Conservation (phyloP, 2,329 filamentous ascomycete genomes). For the Huntiella abstrusa region DNA sequence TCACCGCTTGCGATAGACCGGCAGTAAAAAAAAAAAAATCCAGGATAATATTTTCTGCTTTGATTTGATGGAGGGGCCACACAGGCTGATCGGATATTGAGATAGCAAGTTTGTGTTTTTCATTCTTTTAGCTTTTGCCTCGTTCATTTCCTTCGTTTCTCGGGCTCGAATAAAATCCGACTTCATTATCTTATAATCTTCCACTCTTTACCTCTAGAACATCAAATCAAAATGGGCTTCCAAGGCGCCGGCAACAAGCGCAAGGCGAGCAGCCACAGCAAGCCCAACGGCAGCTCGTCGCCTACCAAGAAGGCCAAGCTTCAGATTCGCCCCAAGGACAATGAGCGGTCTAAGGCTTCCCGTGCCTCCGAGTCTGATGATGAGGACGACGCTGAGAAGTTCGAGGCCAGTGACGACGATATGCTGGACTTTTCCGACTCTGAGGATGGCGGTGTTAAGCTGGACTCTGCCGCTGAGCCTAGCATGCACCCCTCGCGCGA, state of each 20-base stretch:
- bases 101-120: too few relatives aligned
- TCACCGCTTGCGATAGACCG: too few relatives aligned
- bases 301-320: conserved; percentile 32
- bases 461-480: conserved; percentile 20
- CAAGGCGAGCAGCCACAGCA: conserved; percentile 29
- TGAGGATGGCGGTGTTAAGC: conserved; percentile 33
- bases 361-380: conserved; percentile 18
- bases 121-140: too few relatives aligned
- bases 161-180: too few relatives aligned
- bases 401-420: conserved; percentile 24
- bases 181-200: too few relatives aligned
- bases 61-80: too few relatives aligned
- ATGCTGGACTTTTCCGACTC: conserved; percentile 28
- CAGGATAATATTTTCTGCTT: too few relatives aligned
- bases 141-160: too few relatives aligned
- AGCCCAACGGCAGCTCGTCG: conserved; percentile 24
- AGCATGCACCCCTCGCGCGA: conserved; percentile 6
- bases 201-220: too few relatives aligned
- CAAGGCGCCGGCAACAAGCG: conserved; percentile 35
- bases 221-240: conserved; percentile 8
- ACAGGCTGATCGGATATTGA: too few relatives aligned
- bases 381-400: conserved; percentile 21
- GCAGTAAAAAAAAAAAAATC: too few relatives aligned
- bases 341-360: conserved; percentile 15
- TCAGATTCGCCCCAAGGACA: conserved; percentile 18